Base-by-base conservation (phyloP, 805 yeast species). In the Kuraishia piskuri region DNA sequence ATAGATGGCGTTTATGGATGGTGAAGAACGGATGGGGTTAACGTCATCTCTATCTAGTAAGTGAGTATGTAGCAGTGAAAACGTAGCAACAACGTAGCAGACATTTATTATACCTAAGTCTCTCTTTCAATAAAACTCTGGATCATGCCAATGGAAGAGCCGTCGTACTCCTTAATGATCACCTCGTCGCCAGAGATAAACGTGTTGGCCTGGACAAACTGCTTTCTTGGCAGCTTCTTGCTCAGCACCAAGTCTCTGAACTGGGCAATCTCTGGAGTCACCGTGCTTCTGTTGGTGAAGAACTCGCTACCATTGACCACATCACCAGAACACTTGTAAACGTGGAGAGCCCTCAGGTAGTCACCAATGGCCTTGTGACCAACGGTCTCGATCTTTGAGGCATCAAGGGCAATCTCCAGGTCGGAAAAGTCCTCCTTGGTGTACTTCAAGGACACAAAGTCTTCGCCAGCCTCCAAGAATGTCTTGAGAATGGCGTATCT, bases 131-230 rank as follows among this genome's bases (percentile, higher is more conserved):
- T 74, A 68, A 84, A 90, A 61, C 91, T 84, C 68, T 84, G 79
- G 62, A 90, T 86, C 86, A 90, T 77, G 24, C 96, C 96, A 37
- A 74, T 72, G 58, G 82, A 83, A 12, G 83, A 75, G 64, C 87
- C 92, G 24, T 80, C 84, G 61, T 90, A 90, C 63, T 88, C 96
- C 54, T 74, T 76, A n/a, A 89, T 73, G 46, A 69, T 75, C 31
- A 85, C 82, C 6, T 64, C 66, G 4, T 68, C 76, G 6, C 54
- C 51, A 9, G 63, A 72, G 14, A 64, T 59, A 48, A 80, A 57
- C 8, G 96, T 86, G 68, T 90, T 90, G 24, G 90, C 88, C 69
- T 90, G 97, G 54, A 90, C 82, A 59, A 85, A 79, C 66, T 88
- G 95, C 67, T 83, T 85, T 67, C 97, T 80, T 57, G 97, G 96